phyloP scores from a whole-genome alignment of 345 rosid genomes.

The Boechera stricta region DNA sequence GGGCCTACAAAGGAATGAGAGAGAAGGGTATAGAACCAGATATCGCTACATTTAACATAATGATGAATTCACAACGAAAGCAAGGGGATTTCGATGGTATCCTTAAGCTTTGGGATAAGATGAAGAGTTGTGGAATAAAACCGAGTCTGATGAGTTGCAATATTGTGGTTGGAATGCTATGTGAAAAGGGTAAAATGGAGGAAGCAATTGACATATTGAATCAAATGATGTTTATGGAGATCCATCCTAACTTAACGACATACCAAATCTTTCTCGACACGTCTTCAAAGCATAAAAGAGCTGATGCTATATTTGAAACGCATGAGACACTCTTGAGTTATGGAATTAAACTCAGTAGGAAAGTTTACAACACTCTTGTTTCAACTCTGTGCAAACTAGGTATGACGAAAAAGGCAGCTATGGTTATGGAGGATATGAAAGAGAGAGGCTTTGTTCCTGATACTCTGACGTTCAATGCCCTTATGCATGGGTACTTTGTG shows the following conservation, averaged over 20 bases:
- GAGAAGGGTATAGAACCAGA: constrained; percentile 78
- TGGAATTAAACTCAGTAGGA: constrained; percentile 63
- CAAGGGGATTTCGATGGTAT: constrained; percentile 62
- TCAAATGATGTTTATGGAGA: constrained; percentile 57
- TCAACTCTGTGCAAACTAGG: constrained; percentile 69
- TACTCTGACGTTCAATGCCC: constrained; percentile 68
- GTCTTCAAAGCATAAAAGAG: constrained; percentile 62
- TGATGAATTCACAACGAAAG: constrained; percentile 71
- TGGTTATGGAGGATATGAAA: constrained; percentile 62
- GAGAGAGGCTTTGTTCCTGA: constrained; percentile 57
- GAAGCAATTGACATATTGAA: constrained; percentile 62
- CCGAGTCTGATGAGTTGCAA: constrained; percentile 75
- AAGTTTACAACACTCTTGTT: constrained; percentile 70
- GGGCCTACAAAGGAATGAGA: constrained; percentile 64
- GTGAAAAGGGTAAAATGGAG: constrained; percentile 56
- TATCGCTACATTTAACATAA: constrained; percentile 66
- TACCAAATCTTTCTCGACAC: constrained; percentile 62
- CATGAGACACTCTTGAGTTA: constrained; percentile 61
- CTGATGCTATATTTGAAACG: constrained; percentile 55
- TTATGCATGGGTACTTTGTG: constrained; percentile 69
- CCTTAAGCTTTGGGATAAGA: constrained; percentile 67
- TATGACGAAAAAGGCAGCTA: constrained; percentile 75
- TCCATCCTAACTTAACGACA: constrained; percentile 58
- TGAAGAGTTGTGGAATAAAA: constrained; percentile 58
- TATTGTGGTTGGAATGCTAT: constrained; percentile 59